Base-by-base conservation (phyloP, 768 basidiomycete species). In the Phylloporus sp. region DNA sequence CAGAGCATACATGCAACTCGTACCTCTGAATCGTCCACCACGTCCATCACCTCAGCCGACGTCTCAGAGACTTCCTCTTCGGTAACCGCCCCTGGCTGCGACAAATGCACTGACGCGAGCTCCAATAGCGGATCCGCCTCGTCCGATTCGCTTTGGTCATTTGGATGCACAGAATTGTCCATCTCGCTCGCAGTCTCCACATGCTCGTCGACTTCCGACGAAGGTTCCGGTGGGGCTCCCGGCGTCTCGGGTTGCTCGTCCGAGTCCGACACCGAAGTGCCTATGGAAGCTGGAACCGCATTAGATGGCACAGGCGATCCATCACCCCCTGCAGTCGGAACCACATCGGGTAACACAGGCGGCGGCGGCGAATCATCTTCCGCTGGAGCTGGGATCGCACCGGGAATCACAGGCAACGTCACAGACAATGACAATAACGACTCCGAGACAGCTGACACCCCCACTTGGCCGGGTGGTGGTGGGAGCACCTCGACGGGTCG, bases 71-170 rank as follows among this genome's bases (percentile, higher is more conserved):
- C 34, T 4, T 21, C 35, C 27, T 15, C 23, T 23, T 42, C 38
- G 14, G 24, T 37, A 5, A 14, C 14, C 3, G 10, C 37, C 29
- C 48, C 52, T 13, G 38, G 44, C 27, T 41, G 37, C 9, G 48
- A 55, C n/a, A 61, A 46, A 33, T 62, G 59, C 20, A 63, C 56
- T 14, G 56, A 58, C 31, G 52, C 62, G n/a, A 63, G 50, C 9
- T 59, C 50, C 42, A 63, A 46, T 35, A 61, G 41, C 40, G 38
- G 14, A 35, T 59, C 62, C 22, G 45, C 6, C 17, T 52, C 64
- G n/a, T 61, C 48, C 13, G 23, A 22, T 7, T 33, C 37, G 14
- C 20, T 32, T 13, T 35, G n/a, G n/a, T n/a, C n/a, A n/a, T n/a
- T n/a, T n/a, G n/a, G n/a, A n/a, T n/a, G n/a, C n/a, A n/a, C n/a